Conservation (phyloP, 495 filamentous ascomycete genomes). For the Hyaloscypha bicolor region DNA sequence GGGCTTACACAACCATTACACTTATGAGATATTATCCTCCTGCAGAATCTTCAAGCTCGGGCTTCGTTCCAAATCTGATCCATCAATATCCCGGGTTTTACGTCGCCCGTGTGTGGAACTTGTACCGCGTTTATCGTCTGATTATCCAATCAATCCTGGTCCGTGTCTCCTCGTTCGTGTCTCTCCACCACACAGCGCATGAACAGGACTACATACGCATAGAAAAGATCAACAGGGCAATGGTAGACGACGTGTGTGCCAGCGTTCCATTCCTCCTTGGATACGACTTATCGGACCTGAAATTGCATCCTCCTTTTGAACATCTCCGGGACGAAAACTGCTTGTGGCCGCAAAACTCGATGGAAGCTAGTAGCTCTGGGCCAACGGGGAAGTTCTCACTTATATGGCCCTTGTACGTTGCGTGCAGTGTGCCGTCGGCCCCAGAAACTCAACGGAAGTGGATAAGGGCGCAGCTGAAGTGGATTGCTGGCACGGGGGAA, state of each 20-base stretch:
- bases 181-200: not conserved
- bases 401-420: conserved; percentile 18
- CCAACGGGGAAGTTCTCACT: conserved; percentile 15
- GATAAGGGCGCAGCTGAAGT: conserved; percentile 15
- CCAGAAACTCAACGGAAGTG: conserved; percentile 8
- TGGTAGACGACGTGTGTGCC: conserved; percentile 20
- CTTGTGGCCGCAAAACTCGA: conserved; percentile 2
- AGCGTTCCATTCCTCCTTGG: conserved; percentile 21
- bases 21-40: not conserved
- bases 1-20: conserved; percentile 8
- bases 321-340: not conserved
- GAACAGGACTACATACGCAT: not conserved
- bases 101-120: conserved; percentile 19
- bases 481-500: conserved; percentile 16
- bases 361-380: not conserved
- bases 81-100: conserved; percentile 17
- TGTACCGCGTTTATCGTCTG: conserved; percentile 20
- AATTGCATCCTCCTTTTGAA: not conserved
- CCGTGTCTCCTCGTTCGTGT: not conserved
- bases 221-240: conserved; percentile 3
- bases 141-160: conserved; percentile 22
- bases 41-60: not conserved
- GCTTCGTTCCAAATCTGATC: conserved; percentile 6
- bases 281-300: conserved; percentile 11
- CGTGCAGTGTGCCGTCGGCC: conserved; percentile 1